Evolutionary conservation across 2,329 filamentous ascomycete species (phyloP), one percentile per base, ranked within the genome.

Genomic region (Colletotrichum salicis): DNA sequence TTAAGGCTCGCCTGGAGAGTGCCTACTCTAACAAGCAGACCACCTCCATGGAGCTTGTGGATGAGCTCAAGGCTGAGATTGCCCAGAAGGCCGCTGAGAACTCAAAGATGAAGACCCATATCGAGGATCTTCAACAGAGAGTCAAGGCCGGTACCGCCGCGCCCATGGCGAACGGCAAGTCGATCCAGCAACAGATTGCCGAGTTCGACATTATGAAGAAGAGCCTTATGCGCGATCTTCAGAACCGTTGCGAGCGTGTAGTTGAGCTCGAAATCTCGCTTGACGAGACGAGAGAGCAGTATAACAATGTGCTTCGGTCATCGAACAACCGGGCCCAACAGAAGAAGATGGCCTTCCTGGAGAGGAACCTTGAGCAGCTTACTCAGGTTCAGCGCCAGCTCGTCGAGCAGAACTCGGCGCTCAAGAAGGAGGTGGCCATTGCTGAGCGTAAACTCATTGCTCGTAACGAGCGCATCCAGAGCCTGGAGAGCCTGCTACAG

Each of bases 151-250:
- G 88, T 75, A 81, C 81, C 22, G 79, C 83, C 11, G 86, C 86
- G 22, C 88, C 91, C 31, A 94, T 92, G 79, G 85, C 90, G 67
- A 94, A 94, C 78, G 93, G 93, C 87, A 97, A 97, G 88, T 97
- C 94, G 13, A 90, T 98, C 56, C 95, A 97, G 81, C 96, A 99
- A 85, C 96, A 98, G 84, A 97, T 99, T 82, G 94, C 96, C 70
- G 96, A 99, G 81, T 99, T 99, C 77, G 96, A 99, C 82, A 93
- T 94, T 71, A 99, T 99, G 95, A 99, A 99, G 91, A 99, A 99
- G 90, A 97, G 94, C 76, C 87, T 99, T 76, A 99, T 99, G 96
- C 94, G 96, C 70, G 96, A 99, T 83, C 86, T 99, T 75, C 96
- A 99, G 84, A 98, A 99, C 86, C 93, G 96, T 73, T 99, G 96